Evolutionary conservation across 805 yeast species (phyloP).

Genomic region (Monosporozyma aquatica): DNA sequence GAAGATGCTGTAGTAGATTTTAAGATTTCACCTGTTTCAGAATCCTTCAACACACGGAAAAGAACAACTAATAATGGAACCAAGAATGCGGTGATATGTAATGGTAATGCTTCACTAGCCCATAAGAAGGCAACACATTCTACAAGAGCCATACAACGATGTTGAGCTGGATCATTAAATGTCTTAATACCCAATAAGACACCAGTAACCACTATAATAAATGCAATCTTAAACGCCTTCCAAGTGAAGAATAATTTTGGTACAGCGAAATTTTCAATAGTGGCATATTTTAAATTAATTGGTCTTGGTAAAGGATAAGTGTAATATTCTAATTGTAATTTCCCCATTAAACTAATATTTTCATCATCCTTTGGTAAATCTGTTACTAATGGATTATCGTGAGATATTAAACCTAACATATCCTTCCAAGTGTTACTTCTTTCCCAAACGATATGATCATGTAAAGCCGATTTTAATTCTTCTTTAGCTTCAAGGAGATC

Average conservation of each 20-base stretch:
- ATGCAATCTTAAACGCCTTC: slow-evolving; percentile 40
- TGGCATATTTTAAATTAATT: slow-evolving; percentile 7
- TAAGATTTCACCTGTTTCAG: slow-evolving; percentile 42
- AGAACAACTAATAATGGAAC: slow-evolving; percentile 75
- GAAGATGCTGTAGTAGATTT: slow-evolving; percentile 56
- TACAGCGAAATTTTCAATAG: slow-evolving; percentile 15
- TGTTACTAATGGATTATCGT: slow-evolving; percentile 31
- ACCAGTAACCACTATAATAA: slow-evolving; percentile 44
- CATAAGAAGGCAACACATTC: slow-evolving; percentile 64
- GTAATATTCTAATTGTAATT: slow-evolving; percentile 30
- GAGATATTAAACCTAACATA: slow-evolving; percentile 72
- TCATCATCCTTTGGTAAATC: slow-evolving; percentile 9
- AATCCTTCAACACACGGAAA: slow-evolving; percentile 51
- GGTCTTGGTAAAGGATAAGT: slow-evolving; percentile 26
- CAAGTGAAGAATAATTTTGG: slow-evolving; percentile 43
- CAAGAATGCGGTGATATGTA: slow-evolving; percentile 78
- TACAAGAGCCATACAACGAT: slow-evolving; percentile 57
- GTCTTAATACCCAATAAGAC: slow-evolving; percentile 51
- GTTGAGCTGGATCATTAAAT: slow-evolving; percentile 50
- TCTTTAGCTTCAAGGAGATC: slow-evolving; percentile 38
- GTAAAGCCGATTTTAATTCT: slow-evolving; percentile 52
- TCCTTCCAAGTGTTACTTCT: slow-evolving; percentile 95
- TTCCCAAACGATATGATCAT: slow-evolving; percentile 96
- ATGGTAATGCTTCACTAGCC: slow-evolving; percentile 94
- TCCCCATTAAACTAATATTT: slow-evolving; percentile 20